Conservation (phyloP, 345 rosid genomes). For the Psidium friedrichsthalianum region DNA sequence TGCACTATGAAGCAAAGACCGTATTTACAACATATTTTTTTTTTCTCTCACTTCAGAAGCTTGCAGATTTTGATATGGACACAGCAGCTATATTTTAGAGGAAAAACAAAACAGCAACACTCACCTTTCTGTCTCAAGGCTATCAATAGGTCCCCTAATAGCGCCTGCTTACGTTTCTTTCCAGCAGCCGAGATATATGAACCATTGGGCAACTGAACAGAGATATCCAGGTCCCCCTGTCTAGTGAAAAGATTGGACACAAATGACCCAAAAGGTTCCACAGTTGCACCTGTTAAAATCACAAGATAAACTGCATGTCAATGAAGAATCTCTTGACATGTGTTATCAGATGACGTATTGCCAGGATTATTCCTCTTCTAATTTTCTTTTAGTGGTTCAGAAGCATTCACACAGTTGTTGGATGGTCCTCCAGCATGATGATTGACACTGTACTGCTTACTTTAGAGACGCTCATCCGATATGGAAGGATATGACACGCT, state of each 20-base stretch:
- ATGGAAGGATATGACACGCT: neutral
- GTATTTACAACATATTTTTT: neutral
- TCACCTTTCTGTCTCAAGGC: constrained; percentile 56
- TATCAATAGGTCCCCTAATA: constrained; percentile 43
- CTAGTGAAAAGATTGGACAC: constrained; percentile 72
- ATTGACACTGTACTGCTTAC: neutral
- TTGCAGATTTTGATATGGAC: neutral
- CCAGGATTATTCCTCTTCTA: neutral
- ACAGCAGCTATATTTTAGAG: neutral
- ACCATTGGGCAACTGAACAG: constrained; percentile 44
- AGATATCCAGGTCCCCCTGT: constrained; percentile 80
- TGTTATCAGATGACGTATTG: neutral
- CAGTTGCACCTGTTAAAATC: constrained; percentile 60
- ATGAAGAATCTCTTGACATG: neutral
- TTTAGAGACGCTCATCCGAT: neutral
- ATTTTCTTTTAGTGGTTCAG: neutral
- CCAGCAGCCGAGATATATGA: constrained; percentile 51
- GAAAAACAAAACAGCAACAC: neutral
- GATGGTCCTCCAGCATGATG: neutral
- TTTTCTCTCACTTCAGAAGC: neutral
- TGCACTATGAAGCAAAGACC: neutral
- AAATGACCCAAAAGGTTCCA: constrained; percentile 87
- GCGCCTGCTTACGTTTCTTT: constrained; percentile 49
- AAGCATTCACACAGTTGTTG: neutral
- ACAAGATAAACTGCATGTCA: neutral